Conservation (phyloP, 257 asterid species). For the Nicotiana benthamiana region DNA sequence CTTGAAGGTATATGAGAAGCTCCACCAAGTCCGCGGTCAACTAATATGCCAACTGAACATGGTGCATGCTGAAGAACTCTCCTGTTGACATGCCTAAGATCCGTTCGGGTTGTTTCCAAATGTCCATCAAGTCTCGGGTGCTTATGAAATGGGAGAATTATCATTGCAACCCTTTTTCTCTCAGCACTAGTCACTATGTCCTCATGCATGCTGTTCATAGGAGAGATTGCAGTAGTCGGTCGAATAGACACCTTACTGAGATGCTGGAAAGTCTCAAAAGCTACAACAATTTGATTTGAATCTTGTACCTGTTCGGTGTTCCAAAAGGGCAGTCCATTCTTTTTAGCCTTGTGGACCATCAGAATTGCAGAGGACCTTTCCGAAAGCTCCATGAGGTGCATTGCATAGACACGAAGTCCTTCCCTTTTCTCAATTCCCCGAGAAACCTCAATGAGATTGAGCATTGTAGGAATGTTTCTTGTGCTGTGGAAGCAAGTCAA, state of each 20-base stretch:
- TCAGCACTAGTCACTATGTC: slow-evolving; percentile 37
- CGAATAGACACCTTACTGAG: slow-evolving; percentile 37
- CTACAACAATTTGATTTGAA: slow-evolving; percentile 38
- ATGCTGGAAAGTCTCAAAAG: slow-evolving; percentile 44
- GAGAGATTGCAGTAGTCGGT: slow-evolving; percentile 44
- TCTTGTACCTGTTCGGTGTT: slow-evolving; percentile 25
- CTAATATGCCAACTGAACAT: slow-evolving; percentile 45
- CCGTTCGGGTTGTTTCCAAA: slow-evolving; percentile 41
- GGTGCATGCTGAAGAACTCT: slow-evolving; percentile 39
- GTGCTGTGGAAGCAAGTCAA: slow-evolving; percentile 44
- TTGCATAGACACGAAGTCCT: slow-evolving; percentile 39
- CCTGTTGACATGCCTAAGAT: slow-evolving; percentile 29
- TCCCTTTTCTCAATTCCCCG: slow-evolving; percentile 44
- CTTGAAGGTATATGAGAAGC: slow-evolving; percentile 41
- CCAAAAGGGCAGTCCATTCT: slow-evolving; percentile 38
- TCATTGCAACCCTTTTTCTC: slow-evolving; percentile 34
- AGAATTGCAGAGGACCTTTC: slow-evolving; percentile 53
- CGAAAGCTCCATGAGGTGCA: slow-evolving; percentile 57
- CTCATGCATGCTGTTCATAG: slow-evolving; percentile 43
- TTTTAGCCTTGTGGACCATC: slow-evolving; percentile 52
- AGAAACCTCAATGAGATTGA: slow-evolving; percentile 48
- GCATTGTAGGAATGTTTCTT: slow-evolving; percentile 40
- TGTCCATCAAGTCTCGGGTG: slow-evolving; percentile 42
- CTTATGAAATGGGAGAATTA: slow-evolving; percentile 45
- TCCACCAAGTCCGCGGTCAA: slow-evolving; percentile 60